A percentile compares a stretch with the other conserved stretches of the same genome.
phyloP scores from a whole-genome alignment of 352 stramenopile genomes.

The Globisporangium recalcitrans region DNA sequence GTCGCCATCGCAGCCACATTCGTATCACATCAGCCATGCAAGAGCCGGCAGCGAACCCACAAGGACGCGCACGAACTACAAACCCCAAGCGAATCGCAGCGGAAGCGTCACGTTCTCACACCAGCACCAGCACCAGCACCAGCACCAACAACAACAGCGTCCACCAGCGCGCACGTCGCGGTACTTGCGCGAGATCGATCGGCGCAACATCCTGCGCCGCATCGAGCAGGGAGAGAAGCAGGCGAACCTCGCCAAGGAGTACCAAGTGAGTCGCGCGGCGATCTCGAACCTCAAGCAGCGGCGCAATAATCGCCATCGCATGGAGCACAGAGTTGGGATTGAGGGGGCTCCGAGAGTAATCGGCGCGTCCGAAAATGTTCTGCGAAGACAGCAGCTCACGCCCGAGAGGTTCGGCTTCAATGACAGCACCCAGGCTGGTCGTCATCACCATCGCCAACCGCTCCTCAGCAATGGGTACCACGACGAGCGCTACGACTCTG shows the following conservation, averaged over 20 bases:
- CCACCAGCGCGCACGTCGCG: constrained; percentile 9
- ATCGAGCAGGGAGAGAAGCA: constrained; percentile 61
- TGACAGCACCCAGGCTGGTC: no score
- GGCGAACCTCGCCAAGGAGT: constrained; percentile 58
- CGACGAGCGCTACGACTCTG: no score
- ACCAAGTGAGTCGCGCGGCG: constrained; percentile 51
- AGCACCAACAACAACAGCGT: background rate
- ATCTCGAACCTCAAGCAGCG: constrained; percentile 70
- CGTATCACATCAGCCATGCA: no score
- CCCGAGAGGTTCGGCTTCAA: no score
- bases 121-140: background rate
- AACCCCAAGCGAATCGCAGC: background rate
- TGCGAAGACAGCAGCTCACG: no score
- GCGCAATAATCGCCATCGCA: constrained; percentile 27
- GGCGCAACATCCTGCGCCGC: constrained; percentile 38
- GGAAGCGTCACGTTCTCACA: no score
- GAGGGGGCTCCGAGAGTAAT: no score
- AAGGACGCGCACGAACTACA: constrained; percentile 1
- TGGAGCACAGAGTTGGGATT: constrained; percentile 29
- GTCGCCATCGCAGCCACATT: no score
- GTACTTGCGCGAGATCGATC: constrained; percentile 20
- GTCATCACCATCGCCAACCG: no score
- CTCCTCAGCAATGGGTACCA: no score
- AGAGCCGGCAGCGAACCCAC: no score
- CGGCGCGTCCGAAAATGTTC: no score